Evolutionary conservation across 306 rosid species (phyloP).

Genomic region (Glycine tomentella): DNA sequence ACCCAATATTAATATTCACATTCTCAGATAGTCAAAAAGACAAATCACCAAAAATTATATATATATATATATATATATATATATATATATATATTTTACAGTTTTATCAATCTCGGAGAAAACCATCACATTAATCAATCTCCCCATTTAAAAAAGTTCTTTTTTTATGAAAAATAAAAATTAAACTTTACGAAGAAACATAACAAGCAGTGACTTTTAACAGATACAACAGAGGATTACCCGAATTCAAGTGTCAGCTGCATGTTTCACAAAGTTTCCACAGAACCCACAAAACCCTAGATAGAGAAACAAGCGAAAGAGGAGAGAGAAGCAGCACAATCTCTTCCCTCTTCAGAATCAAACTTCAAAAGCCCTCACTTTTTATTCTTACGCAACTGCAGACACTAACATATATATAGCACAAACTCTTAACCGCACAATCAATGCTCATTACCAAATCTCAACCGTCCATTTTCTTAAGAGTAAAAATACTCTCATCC

Average conservation of each 20-base stretch:
- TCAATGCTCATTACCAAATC: slow-evolving; percentile 7
- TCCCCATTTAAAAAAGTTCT: background rate
- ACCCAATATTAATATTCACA: background rate
- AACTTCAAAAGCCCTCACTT: background rate
- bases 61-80: too few relatives aligned
- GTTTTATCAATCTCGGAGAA: background rate
- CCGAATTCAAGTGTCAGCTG: slow-evolving; percentile 88
- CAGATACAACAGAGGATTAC: slow-evolving; percentile 45
- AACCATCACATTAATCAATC: background rate
- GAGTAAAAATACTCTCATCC: background rate
- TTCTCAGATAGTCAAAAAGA: slow-evolving; percentile 5
- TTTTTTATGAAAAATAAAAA: background rate
- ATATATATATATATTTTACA: too few relatives aligned
- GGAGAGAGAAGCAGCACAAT: background rate
- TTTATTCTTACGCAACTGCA: background rate
- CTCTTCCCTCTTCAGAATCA: background rate
- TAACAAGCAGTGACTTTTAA: background rate
- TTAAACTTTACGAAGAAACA: slow-evolving; percentile 4
- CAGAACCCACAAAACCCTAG: slow-evolving; percentile 47
- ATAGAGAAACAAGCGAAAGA: slow-evolving; percentile 21
- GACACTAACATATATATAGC: background rate
- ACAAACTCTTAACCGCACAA: slow-evolving; percentile 8
- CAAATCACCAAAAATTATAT: background rate
- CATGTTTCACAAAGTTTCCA: slow-evolving; percentile 53
- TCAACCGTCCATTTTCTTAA: background rate